phyloP scores from a whole-genome alignment of 441 rosid species.

The Gossypium laxum region DNA sequence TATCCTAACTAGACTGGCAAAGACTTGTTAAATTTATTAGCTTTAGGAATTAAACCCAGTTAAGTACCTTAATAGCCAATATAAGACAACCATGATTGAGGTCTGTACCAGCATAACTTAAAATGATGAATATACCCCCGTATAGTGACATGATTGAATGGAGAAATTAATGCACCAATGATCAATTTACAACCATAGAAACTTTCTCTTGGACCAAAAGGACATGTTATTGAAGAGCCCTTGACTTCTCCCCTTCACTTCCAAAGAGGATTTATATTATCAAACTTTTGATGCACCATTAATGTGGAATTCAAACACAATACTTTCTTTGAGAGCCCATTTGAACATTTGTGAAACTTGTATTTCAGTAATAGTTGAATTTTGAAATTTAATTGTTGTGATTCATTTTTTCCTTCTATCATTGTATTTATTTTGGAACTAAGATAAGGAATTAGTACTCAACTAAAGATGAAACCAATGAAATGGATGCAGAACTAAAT shows the following conservation, averaged over 20 bases:
- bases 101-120: background rate
- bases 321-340: background rate
- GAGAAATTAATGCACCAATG: background rate
- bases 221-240: background rate
- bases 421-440: background rate
- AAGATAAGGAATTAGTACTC: constrained; percentile 1
- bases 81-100: background rate
- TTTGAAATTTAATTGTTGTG: background rate
- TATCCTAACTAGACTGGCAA: background rate
- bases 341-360: background rate
- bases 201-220: constrained; percentile 4
- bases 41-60: background rate
- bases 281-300: background rate
- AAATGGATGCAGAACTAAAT: background rate
- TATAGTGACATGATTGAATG: background rate
- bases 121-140: background rate
- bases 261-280: background rate
- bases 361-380: background rate
- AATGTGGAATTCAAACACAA: background rate
- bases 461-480: background rate
- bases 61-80: background rate
- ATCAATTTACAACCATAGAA: background rate
- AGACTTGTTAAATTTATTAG: background rate
- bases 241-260: background rate
- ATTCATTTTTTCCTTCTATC: background rate